phyloP scores from a whole-genome alignment of 208 protist species.

The Crithidia thermophila region DNA sequence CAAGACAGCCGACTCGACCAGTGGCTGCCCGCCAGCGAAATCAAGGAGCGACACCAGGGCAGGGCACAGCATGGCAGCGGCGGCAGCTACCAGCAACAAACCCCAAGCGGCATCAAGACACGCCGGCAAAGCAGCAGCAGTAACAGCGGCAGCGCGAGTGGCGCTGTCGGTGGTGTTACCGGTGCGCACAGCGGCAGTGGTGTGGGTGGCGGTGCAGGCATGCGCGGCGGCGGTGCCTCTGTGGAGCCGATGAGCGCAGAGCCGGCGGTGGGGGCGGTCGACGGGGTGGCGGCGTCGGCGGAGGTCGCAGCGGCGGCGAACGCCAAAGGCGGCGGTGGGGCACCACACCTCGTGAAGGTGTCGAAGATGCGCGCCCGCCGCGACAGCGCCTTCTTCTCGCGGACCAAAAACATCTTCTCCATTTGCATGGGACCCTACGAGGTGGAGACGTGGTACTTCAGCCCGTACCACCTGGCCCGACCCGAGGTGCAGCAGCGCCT shows the following conservation, averaged over 20 bases:
- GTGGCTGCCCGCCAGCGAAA: slow-evolving; percentile 76
- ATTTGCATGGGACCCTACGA: slow-evolving; percentile 96
- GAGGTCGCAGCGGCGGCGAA: slow-evolving; percentile 16
- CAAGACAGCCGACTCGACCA: slow-evolving; percentile 89
- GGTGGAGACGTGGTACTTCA: slow-evolving; percentile 98
- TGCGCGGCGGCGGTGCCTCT: too few species aligned
- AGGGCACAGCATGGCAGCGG: slow-evolving; percentile 37
- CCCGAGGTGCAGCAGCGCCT: slow-evolving; percentile 70
- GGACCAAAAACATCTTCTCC: slow-evolving; percentile 96
- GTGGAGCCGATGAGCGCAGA: slow-evolving; percentile 18
- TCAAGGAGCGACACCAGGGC: slow-evolving; percentile 72
- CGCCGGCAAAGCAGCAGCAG: slow-evolving; percentile 59
- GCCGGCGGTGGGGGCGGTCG: slow-evolving; percentile 7
- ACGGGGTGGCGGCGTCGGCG: background rate
- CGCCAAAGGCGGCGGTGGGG: slow-evolving; percentile 54
- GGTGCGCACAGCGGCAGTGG: slow-evolving; percentile 1
- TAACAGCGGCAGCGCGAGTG: background rate
- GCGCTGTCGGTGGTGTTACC: slow-evolving; percentile 9
- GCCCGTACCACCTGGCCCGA: slow-evolving; percentile 94
- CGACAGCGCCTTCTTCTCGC: slow-evolving; percentile 89
- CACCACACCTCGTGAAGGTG: slow-evolving; percentile 61
- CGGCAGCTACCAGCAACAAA: slow-evolving; percentile 33
- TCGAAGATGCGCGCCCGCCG: slow-evolving; percentile 72
- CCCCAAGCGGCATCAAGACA: slow-evolving; percentile 60
- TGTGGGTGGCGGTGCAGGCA: too few species aligned